Conservation (phyloP, 257 asterid genomes). For the Scutellaria barbata region DNA sequence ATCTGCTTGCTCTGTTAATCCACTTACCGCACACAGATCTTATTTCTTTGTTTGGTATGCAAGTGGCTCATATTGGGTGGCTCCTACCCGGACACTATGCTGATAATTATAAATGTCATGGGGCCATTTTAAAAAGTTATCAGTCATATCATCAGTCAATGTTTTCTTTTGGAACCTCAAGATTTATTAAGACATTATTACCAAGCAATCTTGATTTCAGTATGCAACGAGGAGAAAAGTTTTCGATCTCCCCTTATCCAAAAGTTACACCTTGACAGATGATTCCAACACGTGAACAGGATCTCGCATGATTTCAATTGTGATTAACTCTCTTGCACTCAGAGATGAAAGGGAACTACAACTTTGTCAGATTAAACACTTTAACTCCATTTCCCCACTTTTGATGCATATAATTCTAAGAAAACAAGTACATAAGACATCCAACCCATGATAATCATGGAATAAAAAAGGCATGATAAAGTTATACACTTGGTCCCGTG, state of each 20-base stretch:
- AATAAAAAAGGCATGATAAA: background rate
- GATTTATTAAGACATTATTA: background rate
- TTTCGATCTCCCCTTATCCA: background rate
- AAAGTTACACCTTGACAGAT: background rate
- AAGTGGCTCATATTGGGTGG: constrained; percentile 20
- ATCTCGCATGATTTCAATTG: background rate
- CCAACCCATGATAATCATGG: background rate
- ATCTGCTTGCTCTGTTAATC: background rate
- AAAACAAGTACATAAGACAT: too few relatives aligned
- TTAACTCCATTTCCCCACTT: too few relatives aligned
- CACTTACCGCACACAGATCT: background rate
- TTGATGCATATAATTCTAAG: too few relatives aligned
- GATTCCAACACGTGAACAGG: background rate
- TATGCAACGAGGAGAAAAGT: background rate
- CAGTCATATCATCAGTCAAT: background rate
- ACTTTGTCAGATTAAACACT: too few relatives aligned
- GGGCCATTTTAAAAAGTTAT: constrained; percentile 28
- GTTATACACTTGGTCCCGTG: background rate
- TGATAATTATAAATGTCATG: constrained; percentile 1
- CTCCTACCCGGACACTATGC: constrained; percentile 14
- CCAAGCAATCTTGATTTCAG: background rate
- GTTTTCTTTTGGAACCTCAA: background rate
- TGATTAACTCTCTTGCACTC: background rate
- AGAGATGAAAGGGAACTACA: background rate
- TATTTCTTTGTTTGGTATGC: background rate